A percentile compares a stretch with the other conserved stretches of the same genome.
phyloP scores from a whole-genome alignment of 768 basidiomycete genomes.

The Dioszegia aurantiaca region DNA sequence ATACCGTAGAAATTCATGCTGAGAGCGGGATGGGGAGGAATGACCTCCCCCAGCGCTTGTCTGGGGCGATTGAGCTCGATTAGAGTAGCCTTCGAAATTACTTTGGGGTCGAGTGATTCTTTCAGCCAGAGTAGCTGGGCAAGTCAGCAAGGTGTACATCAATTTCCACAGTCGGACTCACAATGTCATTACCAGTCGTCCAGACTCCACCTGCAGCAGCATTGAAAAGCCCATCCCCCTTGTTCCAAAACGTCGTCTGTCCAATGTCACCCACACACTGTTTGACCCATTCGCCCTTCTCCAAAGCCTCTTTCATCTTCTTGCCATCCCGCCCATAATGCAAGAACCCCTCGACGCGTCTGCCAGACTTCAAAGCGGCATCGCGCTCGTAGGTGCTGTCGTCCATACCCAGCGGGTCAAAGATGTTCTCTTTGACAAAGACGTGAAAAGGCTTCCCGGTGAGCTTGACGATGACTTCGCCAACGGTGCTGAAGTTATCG shows the following conservation, averaged over 20 bases:
- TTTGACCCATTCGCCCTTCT: slow-evolving; percentile 1
- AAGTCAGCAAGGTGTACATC: not conserved
- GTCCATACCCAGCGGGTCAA: slow-evolving; percentile 36
- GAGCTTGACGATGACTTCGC: slow-evolving; percentile 27
- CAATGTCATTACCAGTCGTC: slow-evolving; percentile 34
- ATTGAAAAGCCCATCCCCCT: slow-evolving; percentile 19
- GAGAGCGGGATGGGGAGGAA: slow-evolving; percentile 9
- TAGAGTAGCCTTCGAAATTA: slow-evolving; percentile 17
- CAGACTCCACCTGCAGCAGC: slow-evolving; percentile 43
- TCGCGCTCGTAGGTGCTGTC: slow-evolving; percentile 28
- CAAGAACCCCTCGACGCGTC: slow-evolving; percentile 24
- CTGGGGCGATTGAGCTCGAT: not conserved
- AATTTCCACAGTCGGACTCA: slow-evolving; percentile 12
- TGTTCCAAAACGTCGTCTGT: slow-evolving; percentile 22
- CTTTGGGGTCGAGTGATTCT: slow-evolving; percentile 28
- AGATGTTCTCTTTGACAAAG: slow-evolving; percentile 33
- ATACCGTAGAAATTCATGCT: slow-evolving; percentile 34
- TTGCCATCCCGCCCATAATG: slow-evolving; percentile 16
- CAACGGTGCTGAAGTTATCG: slow-evolving; percentile 27
- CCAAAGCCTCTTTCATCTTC: slow-evolving; percentile 10
- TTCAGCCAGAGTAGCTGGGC: slow-evolving; percentile 38
- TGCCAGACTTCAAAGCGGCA: slow-evolving; percentile 22
- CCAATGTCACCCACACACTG: slow-evolving; percentile 16
- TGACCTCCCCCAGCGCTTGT: not conserved
- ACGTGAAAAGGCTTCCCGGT: slow-evolving; percentile 21